These are phyloP conservation scores for Suillus tomentosus DNA, from an alignment of 768 basidiomycete species.

Conservation along the genomic window DNA sequence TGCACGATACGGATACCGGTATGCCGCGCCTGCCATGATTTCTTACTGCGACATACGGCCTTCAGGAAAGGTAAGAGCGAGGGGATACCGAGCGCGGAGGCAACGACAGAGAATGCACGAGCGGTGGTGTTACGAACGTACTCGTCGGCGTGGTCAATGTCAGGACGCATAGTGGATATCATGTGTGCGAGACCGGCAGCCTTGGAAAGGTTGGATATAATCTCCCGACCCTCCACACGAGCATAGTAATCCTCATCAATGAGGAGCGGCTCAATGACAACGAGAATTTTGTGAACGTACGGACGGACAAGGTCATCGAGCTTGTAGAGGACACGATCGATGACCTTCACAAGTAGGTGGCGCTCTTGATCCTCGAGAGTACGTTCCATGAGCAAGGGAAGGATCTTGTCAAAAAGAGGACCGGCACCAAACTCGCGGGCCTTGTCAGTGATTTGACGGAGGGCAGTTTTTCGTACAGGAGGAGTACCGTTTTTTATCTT, in stretches of 20 bases:
- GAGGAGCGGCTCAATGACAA: conserved; percentile 97
- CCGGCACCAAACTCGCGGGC: conserved; percentile 98
- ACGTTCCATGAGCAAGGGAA: conserved; percentile 96
- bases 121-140: conserved; percentile 99
- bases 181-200: conserved; percentile 99
- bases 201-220: conserved; percentile 98
- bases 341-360: conserved; percentile 97
- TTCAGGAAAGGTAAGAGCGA: conserved; percentile 97
- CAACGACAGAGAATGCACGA: conserved; percentile 97
- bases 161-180: conserved; percentile 99
- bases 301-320: conserved; percentile 98
- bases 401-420: conserved; percentile 96
- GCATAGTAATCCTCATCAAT: conserved; percentile 98
- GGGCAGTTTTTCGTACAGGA: conserved; percentile 95
- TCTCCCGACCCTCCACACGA: conserved; percentile 97
- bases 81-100: conserved; percentile 97
- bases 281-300: conserved; percentile 98
- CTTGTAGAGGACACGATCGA: conserved; percentile 98
- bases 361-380: conserved; percentile 98
- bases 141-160: conserved; percentile 99
- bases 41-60: conserved; percentile 97
- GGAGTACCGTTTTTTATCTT: conserved; percentile 99
- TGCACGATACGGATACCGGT: conserved; percentile 99
- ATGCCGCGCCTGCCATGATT: conserved; percentile 99
- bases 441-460: conserved; percentile 98